Base-by-base conservation (phyloP, 176 grass and related monocot genomes). In the Ensete ventricosum region DNA sequence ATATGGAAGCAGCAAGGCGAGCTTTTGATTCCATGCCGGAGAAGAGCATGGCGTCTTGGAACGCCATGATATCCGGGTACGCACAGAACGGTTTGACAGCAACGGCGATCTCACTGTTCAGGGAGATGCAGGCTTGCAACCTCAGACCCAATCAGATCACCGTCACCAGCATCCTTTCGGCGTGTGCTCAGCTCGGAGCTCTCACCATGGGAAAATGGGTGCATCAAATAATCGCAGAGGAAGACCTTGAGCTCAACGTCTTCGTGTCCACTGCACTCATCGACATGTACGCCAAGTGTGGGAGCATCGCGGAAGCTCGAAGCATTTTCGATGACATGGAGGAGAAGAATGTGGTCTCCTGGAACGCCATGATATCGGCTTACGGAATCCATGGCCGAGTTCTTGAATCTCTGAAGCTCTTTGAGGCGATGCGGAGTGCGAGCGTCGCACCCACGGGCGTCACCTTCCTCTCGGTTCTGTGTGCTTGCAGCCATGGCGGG, bases 41-140 rank as follows among this genome's bases (percentile, higher is more conserved):
- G 14, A 73, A 64, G 43, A 64, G 57, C 69, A 80, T 73, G 34
- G 78, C 68, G 12, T 80, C 78, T 14, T 80, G 78, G 78, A 80
- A 80, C 26, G 78, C 69, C 55, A 80, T 80, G 78, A 80, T 80
- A 80, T 80, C 78, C 2, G 78, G 78, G 13, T 80, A 80, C 24
- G 58, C 78, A 14, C 78, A 80, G 69, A 73, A 73, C 34, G 78
- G 78, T n/a, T 64, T 73, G 78, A 80, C 78, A 26, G 58, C 73
- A 59, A 80, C 54, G 57, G 78, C 78, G 1, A 64, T 80, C 8
- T 73, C 69, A 19, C 22, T 80, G n/a, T 80, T 80, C 57, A 59
- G 58, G n/a, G 78, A 80, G 64, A 80, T 80, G 78, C 78, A 80
- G 64, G 69, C 14, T 1, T 59, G 60, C 20, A 64, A 80, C 14